phyloP scores from a whole-genome alignment of 139 green algal species.

The Chlorella sp. region DNA sequence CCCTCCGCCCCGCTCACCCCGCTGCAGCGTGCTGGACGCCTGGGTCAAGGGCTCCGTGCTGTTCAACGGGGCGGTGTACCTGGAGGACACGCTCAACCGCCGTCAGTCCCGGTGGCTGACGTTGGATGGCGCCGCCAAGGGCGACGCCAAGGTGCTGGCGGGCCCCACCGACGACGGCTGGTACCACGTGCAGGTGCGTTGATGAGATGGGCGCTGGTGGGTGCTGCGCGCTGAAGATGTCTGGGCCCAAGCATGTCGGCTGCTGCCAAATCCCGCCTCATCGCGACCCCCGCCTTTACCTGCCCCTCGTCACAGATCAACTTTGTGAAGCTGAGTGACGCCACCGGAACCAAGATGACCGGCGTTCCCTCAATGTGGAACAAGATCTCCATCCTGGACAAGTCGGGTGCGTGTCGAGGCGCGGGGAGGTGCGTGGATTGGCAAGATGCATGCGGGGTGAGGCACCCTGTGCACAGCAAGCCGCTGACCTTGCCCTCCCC shows the following conservation, averaged over 20 bases:
- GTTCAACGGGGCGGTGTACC: constrained; percentile 22
- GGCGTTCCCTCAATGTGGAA: constrained; percentile 34
- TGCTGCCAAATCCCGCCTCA: too few relatives aligned
- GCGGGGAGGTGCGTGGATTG: too few relatives aligned
- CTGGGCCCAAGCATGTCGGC: neutral
- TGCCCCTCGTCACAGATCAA: constrained; percentile 6
- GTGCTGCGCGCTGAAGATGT: neutral
- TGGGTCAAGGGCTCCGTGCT: constrained; percentile 52
- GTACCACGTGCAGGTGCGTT: constrained; percentile 46
- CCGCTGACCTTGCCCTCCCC: too few relatives aligned
- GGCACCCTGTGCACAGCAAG: neutral
- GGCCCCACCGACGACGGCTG: constrained; percentile 42
- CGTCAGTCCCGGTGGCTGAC: constrained; percentile 16
- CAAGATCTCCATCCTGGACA: constrained; percentile 50
- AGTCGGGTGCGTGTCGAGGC: constrained; percentile 35
- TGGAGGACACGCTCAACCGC: constrained; percentile 34
- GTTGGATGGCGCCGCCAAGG: neutral
- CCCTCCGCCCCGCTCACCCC: too few relatives aligned
- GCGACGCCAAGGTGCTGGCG: constrained; percentile 31
- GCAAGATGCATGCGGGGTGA: neutral
- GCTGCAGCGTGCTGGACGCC: constrained; percentile 52
- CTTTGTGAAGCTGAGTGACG: neutral
- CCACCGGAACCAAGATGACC: neutral
- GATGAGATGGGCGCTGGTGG: neutral
- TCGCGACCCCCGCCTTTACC: neutral